These are phyloP conservation scores for Solanum sparsipilum DNA, from an alignment of 257 asterid genomes.

Conservation along the genomic window DNA sequence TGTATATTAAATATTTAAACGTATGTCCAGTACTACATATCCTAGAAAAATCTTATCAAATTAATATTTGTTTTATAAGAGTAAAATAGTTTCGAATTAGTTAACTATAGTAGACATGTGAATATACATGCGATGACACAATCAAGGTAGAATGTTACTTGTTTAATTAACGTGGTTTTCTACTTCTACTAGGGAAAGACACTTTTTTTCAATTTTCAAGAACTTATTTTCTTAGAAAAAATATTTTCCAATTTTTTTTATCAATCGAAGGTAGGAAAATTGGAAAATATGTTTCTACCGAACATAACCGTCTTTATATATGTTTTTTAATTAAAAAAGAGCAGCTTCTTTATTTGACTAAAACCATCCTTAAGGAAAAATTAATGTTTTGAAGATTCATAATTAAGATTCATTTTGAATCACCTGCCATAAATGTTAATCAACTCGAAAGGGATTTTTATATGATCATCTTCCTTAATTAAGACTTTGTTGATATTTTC, in stretches of 20 bases:
- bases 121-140: not conserved
- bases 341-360: not conserved
- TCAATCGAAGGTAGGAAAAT: not conserved
- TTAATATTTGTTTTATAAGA: not conserved
- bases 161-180: not conserved
- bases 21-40: not conserved
- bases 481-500: not conserved
- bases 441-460: not conserved
- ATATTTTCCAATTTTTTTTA: not conserved
- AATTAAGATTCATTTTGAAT: not conserved
- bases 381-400: not conserved
- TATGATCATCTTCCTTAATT: not conserved
- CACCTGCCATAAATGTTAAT: not conserved
- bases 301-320: not conserved
- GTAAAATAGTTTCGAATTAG: not conserved
- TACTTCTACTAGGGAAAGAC: not conserved
- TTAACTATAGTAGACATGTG: not conserved
- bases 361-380: not conserved
- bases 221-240: not conserved
- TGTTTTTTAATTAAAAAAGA: not conserved
- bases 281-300: not conserved
- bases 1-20: not conserved
- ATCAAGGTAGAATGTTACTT: not conserved
- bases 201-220: not conserved
- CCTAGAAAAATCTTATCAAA: not conserved